Conservation (phyloP, 2,329 filamentous ascomycete genomes). For the Colletotrichum coccodes region DNA sequence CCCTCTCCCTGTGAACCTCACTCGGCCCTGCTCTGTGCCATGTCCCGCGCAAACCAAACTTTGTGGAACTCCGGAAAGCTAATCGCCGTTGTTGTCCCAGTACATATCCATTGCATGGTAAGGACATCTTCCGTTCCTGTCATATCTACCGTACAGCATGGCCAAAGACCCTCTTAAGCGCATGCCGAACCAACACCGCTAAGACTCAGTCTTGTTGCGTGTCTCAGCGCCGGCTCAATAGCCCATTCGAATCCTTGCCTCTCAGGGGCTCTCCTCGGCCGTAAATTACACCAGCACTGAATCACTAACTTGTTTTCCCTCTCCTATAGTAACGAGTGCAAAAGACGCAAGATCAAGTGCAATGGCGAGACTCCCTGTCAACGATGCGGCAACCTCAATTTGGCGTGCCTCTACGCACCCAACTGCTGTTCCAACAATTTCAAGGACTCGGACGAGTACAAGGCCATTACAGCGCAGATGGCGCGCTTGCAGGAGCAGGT, state of each 20-base stretch:
- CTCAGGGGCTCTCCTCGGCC: neutral
- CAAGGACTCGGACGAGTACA: conserved; percentile 93
- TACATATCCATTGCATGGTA: conserved; percentile 73
- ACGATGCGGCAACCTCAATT: conserved; percentile 74
- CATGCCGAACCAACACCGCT: conserved; percentile 38
- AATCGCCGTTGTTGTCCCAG: conserved; percentile 41
- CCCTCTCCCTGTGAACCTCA: conserved; percentile 10
- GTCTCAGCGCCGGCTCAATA: neutral
- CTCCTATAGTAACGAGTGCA: conserved; percentile 72
- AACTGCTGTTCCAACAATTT: conserved; percentile 81
- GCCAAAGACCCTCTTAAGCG: neutral
- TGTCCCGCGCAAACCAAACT: neutral
- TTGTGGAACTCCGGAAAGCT: conserved; percentile 26
- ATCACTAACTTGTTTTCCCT: conserved; percentile 23
- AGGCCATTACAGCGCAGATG: conserved; percentile 80
- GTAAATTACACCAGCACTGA: too few relatives aligned
- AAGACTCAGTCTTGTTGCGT: neutral
- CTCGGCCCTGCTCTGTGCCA: conserved; percentile 6
- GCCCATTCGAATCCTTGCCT: neutral
- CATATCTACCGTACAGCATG: neutral
- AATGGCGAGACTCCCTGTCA: conserved; percentile 76
- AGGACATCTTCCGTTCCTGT: conserved; percentile 37
- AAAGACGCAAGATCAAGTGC: conserved; percentile 80
- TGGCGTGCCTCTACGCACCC: conserved; percentile 72
- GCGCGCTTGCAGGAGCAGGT: conserved; percentile 85